Base-by-base conservation (phyloP, 352 stramenopile genomes). In the Globisporangium recalcitrans region DNA sequence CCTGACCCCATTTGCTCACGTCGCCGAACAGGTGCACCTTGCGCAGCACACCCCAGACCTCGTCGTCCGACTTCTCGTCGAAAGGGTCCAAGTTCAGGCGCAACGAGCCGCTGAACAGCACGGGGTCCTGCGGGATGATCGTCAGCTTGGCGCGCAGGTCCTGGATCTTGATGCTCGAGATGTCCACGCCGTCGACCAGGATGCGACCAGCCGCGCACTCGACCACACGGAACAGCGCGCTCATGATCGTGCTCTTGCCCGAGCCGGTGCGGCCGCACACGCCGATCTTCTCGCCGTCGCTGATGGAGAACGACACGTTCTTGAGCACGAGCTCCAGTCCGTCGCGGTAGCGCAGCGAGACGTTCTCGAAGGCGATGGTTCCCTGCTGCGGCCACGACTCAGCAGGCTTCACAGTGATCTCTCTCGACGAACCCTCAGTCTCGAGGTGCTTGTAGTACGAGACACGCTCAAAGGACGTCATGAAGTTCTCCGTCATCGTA, bases 61-160 rank as follows among this genome's bases (percentile, higher is more conserved):
- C 62, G 10, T 72, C 72, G 53, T 96, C 87, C 22, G 58, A 70
- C 67, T 85, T 83, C 52, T 87, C 58, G 22, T 71, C 52, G 60
- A 93, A 96, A n/a, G 93, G 92, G 67, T 98, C 91, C 7, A 98
- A 63, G 69, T 98, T 98, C 32, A 75, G 78, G 22, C 88, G 78
- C 22, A 98, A 70, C 31, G 79, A 90, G 13, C 91, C 93, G 34
- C 72, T 85, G 65, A 98, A 98, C 24, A 98, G 66, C 16, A 97
- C 82, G 22, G 93, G 91, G 59, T 98, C 89, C 47, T 79, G 72
- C 13, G 95, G 95, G 51, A 98, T 82, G 63, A 82, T 82, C 14
- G 74, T 73, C 22, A 82, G 67, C 36, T 65, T 65, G 24, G 54
- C n/a, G 0, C 74, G 74, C 29, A 82, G 52, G 9, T 58, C 40